phyloP scores from a whole-genome alignment of 1,284 basidiomycete species.

The Meira nashicola region DNA sequence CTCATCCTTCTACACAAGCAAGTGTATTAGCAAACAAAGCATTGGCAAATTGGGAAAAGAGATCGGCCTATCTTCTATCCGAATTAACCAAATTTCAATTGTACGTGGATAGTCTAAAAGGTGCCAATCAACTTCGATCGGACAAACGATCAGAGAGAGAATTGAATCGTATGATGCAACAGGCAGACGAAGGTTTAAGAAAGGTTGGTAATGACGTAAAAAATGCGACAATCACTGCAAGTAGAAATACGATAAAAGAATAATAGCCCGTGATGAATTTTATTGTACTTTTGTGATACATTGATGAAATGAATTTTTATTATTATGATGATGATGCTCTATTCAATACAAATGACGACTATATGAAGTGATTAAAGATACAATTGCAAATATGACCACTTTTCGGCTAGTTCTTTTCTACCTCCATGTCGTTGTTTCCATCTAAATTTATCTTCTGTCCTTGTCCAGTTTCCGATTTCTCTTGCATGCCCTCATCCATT shows the following conservation, averaged over 20 bases:
- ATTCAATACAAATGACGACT: too few relatives aligned
- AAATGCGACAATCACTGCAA: too few relatives aligned
- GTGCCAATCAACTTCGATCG: conserved; percentile 19
- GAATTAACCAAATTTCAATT: conserved; percentile 93
- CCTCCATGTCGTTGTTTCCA: too few relatives aligned
- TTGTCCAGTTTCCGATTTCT: neutral
- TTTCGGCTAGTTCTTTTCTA: too few relatives aligned
- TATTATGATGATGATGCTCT: too few relatives aligned
- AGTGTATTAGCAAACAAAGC: conserved; percentile 59
- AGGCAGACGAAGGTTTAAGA: conserved; percentile 17
- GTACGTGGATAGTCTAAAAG: conserved; percentile 76
- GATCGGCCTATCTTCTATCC: conserved; percentile 76
- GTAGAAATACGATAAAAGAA: too few relatives aligned
- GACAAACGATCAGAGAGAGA: conserved; percentile 27
- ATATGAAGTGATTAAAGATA: too few relatives aligned
- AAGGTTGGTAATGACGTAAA: conserved; percentile 2
- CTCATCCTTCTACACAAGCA: neutral
- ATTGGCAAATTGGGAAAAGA: conserved; percentile 83
- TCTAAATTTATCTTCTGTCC: neutral
- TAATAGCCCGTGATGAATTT: too few relatives aligned
- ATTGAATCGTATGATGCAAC: conserved; percentile 26
- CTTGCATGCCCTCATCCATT: neutral
- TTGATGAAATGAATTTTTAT: too few relatives aligned
- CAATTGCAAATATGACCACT: too few relatives aligned
- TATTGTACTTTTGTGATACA: too few relatives aligned